phyloP scores from a whole-genome alignment of 2,329 filamentous ascomycete genomes.

The Diplodia mutila region DNA sequence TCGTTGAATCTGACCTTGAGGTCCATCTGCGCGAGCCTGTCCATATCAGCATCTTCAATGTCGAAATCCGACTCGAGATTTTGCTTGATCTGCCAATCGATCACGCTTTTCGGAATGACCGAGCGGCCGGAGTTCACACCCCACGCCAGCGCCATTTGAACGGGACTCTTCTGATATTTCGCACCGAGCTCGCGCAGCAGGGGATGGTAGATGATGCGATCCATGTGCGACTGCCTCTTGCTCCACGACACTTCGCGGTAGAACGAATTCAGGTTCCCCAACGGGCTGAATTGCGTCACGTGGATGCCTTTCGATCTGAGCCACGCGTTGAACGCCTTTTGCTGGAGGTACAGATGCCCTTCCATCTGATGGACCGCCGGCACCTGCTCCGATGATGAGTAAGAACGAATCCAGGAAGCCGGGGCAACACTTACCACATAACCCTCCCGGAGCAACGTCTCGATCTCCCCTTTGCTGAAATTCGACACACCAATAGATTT shows the following conservation, averaged over 20 bases:
- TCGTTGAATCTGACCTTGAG: constrained; percentile 68
- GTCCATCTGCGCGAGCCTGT: constrained; percentile 52
- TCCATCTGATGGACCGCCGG: constrained; percentile 58
- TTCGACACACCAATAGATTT: constrained; percentile 56
- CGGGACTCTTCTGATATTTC: constrained; percentile 55
- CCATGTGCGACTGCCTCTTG: neutral
- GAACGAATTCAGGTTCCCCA: constrained; percentile 17
- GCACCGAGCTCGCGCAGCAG: neutral
- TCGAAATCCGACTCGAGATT: constrained; percentile 57
- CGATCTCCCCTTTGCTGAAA: constrained; percentile 54
- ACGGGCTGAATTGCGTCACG: constrained; percentile 29
- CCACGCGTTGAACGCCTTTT: constrained; percentile 52
- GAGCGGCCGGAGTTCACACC: constrained; percentile 55
- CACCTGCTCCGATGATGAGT: constrained; percentile 29
- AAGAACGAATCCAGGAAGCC: neutral
- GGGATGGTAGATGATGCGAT: constrained; percentile 1
- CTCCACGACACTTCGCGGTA: neutral
- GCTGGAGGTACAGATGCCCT: constrained; percentile 59
- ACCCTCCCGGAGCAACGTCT: constrained; percentile 50
- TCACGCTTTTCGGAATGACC: constrained; percentile 59
- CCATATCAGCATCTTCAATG: constrained; percentile 60
- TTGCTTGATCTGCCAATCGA: constrained; percentile 35
- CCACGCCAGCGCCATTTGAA: constrained; percentile 60
- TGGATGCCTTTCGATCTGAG: constrained; percentile 57
- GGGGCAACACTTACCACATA: constrained; percentile 35